phyloP scores from a whole-genome alignment of 1,284 basidiomycete species.

The Ganoderma boninense region DNA sequence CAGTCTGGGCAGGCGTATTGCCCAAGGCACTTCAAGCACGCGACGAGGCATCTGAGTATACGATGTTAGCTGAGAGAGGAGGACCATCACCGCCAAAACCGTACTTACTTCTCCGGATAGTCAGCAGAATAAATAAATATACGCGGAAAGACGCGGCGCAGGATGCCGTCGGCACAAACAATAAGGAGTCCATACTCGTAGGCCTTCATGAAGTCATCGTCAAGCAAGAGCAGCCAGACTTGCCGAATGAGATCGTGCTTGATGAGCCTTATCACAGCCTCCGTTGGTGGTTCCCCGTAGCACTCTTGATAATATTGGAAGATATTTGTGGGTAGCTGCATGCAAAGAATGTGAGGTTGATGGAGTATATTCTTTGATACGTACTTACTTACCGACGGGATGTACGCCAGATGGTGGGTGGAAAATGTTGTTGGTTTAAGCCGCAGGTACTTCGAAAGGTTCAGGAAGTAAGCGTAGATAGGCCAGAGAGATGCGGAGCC shows the following conservation, averaged over 20 bases:
- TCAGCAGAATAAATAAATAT: constrained; percentile 12
- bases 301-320: neutral
- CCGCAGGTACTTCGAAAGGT: constrained; percentile 37
- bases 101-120: constrained; percentile 18
- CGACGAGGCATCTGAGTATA: neutral
- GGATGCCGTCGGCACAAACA: constrained; percentile 6
- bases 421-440: constrained; percentile 26
- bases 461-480: constrained; percentile 26
- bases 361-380: too few relatives aligned
- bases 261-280: constrained; percentile 28
- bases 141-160: constrained; percentile 5
- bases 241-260: constrained; percentile 39
- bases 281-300: neutral
- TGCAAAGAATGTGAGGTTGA: too few relatives aligned
- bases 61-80: too few relatives aligned
- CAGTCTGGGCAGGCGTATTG: neutral
- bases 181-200: constrained; percentile 1
- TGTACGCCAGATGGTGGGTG: constrained; percentile 39
- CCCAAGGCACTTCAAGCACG: neutral
- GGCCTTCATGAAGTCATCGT: constrained; percentile 26
- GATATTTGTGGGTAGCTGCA: neutral
- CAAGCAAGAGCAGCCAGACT: constrained; percentile 35
- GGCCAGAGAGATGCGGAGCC: constrained; percentile 29
- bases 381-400: constrained; percentile 26
- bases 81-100: too few relatives aligned